Conservation (phyloP, 1,139 yeast species). For the Kluyveromyces marxianus region DNA sequence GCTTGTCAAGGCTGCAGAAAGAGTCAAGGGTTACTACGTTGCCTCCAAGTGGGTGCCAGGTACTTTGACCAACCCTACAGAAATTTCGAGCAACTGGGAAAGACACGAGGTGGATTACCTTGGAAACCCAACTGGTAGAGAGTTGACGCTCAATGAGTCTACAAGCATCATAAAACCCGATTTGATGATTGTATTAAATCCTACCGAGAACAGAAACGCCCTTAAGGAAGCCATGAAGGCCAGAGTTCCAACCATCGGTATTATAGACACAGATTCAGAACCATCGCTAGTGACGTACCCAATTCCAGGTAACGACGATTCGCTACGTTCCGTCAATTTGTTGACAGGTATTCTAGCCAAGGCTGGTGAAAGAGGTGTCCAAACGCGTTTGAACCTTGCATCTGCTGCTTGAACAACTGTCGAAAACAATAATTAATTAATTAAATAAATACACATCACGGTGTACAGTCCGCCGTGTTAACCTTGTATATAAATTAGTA, state of each 20-base stretch:
- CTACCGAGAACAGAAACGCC: conserved; percentile 78
- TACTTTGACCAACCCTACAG: conserved; percentile 77
- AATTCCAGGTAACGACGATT: conserved; percentile 93
- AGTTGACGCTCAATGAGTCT: conserved; percentile 39
- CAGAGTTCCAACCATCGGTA: conserved; percentile 87
- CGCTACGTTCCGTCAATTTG: conserved; percentile 72
- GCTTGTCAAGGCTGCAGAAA: conserved; percentile 70
- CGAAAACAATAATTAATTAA: background rate
- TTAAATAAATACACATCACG: no score
- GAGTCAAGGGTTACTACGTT: conserved; percentile 75
- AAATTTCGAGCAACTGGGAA: conserved; percentile 53
- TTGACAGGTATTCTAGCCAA: conserved; percentile 75
- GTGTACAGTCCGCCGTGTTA: no score
- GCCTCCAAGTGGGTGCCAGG: conserved; percentile 93
- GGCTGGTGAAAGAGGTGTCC: conserved; percentile 76
- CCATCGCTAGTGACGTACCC: conserved; percentile 87
- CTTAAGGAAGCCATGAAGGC: conserved; percentile 74
- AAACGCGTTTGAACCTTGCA: conserved; percentile 43
- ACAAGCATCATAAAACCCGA: conserved; percentile 69
- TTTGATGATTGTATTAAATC: conserved; percentile 76
- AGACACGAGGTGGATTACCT: conserved; percentile 63
- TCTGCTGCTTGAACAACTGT: background rate
- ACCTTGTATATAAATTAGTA: no score
- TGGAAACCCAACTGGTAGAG: conserved; percentile 53
- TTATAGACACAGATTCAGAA: conserved; percentile 89